These are phyloP conservation scores for Penicillium egyptiacum DNA, from an alignment of 495 filamentous ascomycete genomes.

Conservation along the genomic window DNA sequence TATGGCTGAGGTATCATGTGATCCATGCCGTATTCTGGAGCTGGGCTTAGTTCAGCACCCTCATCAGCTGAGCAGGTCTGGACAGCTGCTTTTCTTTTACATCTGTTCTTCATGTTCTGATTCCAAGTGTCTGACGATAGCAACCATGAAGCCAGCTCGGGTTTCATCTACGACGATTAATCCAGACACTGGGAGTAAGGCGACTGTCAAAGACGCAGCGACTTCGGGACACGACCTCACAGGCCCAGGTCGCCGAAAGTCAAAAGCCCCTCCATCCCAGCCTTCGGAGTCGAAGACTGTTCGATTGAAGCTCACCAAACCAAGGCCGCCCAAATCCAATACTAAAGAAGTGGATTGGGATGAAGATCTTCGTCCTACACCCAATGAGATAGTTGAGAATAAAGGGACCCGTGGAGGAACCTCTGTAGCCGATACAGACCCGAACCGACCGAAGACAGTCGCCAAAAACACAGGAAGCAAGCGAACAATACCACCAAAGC, in stretches of 20 bases:
- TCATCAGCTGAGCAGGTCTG: background rate
- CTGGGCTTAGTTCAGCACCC: background rate
- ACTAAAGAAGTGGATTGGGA: slow-evolving; percentile 33
- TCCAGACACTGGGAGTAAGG: background rate
- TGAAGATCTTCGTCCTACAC: slow-evolving; percentile 36
- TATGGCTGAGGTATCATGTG: slow-evolving; percentile 3
- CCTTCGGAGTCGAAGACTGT: slow-evolving; percentile 17
- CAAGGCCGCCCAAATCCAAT: background rate
- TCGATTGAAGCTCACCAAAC: slow-evolving; percentile 11
- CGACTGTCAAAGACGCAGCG: background rate
- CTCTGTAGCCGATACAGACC: slow-evolving; percentile 18
- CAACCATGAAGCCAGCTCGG: background rate
- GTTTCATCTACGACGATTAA: background rate
- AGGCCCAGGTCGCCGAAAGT: background rate
- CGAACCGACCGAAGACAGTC: slow-evolving; percentile 7
- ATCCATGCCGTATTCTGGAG: background rate
- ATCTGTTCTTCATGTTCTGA: background rate
- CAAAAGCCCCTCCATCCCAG: slow-evolving; percentile 4
- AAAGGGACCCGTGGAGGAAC: slow-evolving; percentile 9
- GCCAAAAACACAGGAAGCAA: slow-evolving; percentile 5
- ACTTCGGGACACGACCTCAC: background rate
- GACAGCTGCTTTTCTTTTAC: too few species aligned
- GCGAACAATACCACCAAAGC: slow-evolving; percentile 12
- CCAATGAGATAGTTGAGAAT: slow-evolving; percentile 15
- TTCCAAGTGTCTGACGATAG: background rate